Percentiles rank a stretch among this genome's conserved stretches.
These are phyloP conservation scores for Westerdykella sp. DNA, from an alignment of 2,329 filamentous ascomycete species.

Conservation along the genomic window DNA sequence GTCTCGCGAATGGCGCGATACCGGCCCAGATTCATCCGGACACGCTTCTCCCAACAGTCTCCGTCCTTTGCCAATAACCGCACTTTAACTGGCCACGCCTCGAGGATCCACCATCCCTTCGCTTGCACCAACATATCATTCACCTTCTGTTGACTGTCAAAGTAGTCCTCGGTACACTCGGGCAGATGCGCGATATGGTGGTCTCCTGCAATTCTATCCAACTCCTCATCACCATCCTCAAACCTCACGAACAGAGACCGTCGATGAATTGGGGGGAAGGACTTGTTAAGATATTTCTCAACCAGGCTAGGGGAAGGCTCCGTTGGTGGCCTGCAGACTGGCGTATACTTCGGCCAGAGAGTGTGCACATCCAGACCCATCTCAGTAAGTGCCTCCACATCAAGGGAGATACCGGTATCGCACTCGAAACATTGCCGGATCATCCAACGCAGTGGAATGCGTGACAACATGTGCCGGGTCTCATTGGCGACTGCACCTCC, in stretches of 20 bases:
- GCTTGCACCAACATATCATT: slow-evolving; percentile 38
- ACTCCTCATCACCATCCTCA: slow-evolving; percentile 12
- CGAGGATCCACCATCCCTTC: slow-evolving; percentile 42
- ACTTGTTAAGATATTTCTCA: slow-evolving; percentile 32
- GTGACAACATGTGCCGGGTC: slow-evolving; percentile 40
- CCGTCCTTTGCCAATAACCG: slow-evolving; percentile 24
- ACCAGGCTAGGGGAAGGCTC: slow-evolving; percentile 34
- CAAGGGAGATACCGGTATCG: slow-evolving; percentile 43
- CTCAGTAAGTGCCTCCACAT: slow-evolving; percentile 36
- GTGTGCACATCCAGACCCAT: slow-evolving; percentile 40
- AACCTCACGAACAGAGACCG: slow-evolving; percentile 18
- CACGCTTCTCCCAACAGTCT: slow-evolving; percentile 36
- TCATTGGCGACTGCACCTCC: slow-evolving; percentile 41
- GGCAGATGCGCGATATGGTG: slow-evolving; percentile 24
- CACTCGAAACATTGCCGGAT: slow-evolving; percentile 44
- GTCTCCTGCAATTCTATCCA: slow-evolving; percentile 12
- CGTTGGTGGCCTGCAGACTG: slow-evolving; percentile 23
- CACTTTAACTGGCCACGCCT: slow-evolving; percentile 41
- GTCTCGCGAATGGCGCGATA: slow-evolving; percentile 34
- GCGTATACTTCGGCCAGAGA: slow-evolving; percentile 37
- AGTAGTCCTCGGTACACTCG: slow-evolving; percentile 41
- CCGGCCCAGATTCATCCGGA: slow-evolving; percentile 36
- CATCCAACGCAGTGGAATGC: slow-evolving; percentile 46
- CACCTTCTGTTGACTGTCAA: slow-evolving; percentile 38
- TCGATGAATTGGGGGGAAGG: slow-evolving; percentile 27